Base-by-base conservation (phyloP, 179 eudicot genomes). In the Monotropa hypopitys region DNA sequence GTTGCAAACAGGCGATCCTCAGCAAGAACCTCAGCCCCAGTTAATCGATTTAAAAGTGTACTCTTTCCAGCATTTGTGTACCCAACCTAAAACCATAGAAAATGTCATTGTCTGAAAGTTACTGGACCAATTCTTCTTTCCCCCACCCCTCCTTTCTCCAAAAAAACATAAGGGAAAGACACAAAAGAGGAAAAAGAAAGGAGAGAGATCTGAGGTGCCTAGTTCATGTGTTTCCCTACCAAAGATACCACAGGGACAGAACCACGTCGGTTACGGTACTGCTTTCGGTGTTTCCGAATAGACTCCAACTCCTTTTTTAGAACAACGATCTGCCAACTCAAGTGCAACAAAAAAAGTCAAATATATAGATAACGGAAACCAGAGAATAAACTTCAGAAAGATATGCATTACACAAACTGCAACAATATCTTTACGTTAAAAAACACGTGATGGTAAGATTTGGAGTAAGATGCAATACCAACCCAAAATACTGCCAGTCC, bases 11-110 rank as follows among this genome's bases (percentile, higher is more conserved):
- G 82, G 72, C 87, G 87, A 84, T 95, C 91, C 89, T 95, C 99
- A 43, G 98, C 99, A 81, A 95, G 97, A 84, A 95, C 99, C 82
- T 88, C 78, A 76, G 99, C 95, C 51, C 99, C 99, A 79, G 99
- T 95, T 83, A 95, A 80, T 72, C 66, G 90, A 85, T 95, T 95
- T 80, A 95, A 80, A 76, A 95, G 90, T 45, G 97, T 95, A 84
- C 99, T 95, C 87, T 95, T 95, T 81, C 99, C 99, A 76, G 99
- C 99, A 91, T 95, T 95, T 83, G 99, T 95, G 85, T 95, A 95
- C 56, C 99, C 99, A 74, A 93, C 97, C 99, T 93, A 80, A 50
- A 75, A 47, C 63, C 42, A 30, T 8, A 61, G 38, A 63, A 20
- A 21, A 43, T n/a, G n/a, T 76, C 51, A 30, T 33, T 12, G 42